These are phyloP conservation scores for Hibiscus syriacus DNA, from an alignment of 345 rosid species.

Conservation along the genomic window DNA sequence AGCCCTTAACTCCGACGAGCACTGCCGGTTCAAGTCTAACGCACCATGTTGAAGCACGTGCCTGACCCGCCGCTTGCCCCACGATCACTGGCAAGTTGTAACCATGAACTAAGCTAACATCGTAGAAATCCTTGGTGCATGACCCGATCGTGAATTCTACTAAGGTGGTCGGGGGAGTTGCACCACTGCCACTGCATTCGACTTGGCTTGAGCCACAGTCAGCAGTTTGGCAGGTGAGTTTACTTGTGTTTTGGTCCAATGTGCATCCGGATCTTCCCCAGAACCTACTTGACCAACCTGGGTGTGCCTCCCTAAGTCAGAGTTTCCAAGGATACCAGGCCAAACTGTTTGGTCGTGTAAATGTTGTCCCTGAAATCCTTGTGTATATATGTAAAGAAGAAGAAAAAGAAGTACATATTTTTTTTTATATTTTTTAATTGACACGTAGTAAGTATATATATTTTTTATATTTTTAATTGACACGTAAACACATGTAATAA, in stretches of 20 bases:
- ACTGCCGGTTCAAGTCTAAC: conserved; percentile 48
- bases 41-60: conserved; percentile 55
- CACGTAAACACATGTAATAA: too few species aligned
- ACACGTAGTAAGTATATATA: too few species aligned
- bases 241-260: conserved; percentile 33
- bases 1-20: conserved; percentile 50
- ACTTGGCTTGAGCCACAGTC: conserved; percentile 62
- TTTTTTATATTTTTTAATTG: too few species aligned
- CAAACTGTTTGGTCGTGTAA: conserved; percentile 52
- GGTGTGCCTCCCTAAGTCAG: conserved; percentile 34
- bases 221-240: conserved; percentile 45
- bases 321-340: conserved; percentile 71
- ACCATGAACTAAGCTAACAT: conserved; percentile 66
- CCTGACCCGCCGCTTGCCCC: conserved; percentile 52
- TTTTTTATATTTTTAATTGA: too few species aligned
- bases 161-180: conserved; percentile 57
- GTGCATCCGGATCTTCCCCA: conserved; percentile 68
- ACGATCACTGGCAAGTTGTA: conserved; percentile 57
- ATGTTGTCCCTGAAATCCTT: conserved; percentile 50
- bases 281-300: conserved; percentile 66
- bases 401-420: too few species aligned
- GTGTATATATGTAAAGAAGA: background rate
- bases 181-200: conserved; percentile 61
- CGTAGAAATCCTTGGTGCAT: conserved; percentile 57
- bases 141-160: conserved; percentile 68